Evolutionary conservation across 768 basidiomycete species (phyloP).

Genomic region (Amanita rubescens): DNA sequence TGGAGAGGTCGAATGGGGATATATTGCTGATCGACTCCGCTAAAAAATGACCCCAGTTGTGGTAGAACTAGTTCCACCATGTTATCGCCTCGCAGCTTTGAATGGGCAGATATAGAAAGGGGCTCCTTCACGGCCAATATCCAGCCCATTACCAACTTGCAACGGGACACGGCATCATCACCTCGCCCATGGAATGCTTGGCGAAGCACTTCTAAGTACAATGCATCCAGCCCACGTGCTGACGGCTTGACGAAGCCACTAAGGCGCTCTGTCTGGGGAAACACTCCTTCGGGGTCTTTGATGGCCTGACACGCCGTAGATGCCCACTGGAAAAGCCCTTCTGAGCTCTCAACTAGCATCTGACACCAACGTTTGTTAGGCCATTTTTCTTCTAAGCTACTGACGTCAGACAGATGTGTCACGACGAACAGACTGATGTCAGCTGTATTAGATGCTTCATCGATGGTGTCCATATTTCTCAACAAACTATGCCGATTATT

Average conservation of each 20-base stretch:
- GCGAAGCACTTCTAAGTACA: not conserved
- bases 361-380: conserved; percentile 16
- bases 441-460: not conserved
- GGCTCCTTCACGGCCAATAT: not conserved
- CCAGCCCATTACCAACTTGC: not conserved
- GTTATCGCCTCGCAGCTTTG: not conserved
- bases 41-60: not conserved
- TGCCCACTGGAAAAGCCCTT: conserved; percentile 27
- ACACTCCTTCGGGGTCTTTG: conserved; percentile 9
- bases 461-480: conserved; percentile 11
- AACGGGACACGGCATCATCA: not conserved
- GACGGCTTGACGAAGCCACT: not conserved
- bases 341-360: conserved; percentile 16
- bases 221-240: not conserved
- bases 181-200: not conserved
- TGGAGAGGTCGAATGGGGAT: conserved; percentile 22
- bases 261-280: not conserved
- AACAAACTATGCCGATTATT: not conserved
- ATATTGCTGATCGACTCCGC: not conserved
- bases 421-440: conserved; percentile 9
- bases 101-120: not conserved
- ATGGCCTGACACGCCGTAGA: conserved; percentile 22
- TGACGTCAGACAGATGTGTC: not conserved
- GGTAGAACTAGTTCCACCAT: not conserved
- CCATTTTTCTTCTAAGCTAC: not conserved